phyloP scores from a whole-genome alignment of 2,329 filamentous ascomycete genomes.

The Alternaria conjuncta region DNA sequence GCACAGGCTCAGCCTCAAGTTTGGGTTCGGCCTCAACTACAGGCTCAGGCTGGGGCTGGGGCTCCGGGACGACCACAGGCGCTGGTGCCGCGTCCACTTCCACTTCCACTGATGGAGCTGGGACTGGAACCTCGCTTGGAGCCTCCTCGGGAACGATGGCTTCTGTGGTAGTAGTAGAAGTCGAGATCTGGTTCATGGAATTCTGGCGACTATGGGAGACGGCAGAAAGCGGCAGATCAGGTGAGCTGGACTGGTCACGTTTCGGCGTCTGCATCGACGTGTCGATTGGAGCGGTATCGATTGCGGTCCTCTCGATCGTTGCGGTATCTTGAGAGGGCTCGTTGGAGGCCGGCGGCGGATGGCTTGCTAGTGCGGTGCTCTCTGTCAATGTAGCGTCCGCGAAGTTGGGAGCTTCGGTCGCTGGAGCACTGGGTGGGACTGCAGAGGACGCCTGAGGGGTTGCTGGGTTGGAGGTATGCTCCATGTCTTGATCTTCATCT shows the following conservation, averaged over 20 bases:
- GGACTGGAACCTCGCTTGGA: conserved; percentile 4
- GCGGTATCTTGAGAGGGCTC: conserved; percentile 10
- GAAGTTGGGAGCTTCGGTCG: conserved; percentile 17
- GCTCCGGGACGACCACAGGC: not conserved
- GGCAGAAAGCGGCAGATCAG: conserved; percentile 50
- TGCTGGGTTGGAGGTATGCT: conserved; percentile 55
- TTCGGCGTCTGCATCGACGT: conserved; percentile 8
- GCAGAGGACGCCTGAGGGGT: conserved; percentile 33
- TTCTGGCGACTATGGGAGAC: conserved; percentile 48
- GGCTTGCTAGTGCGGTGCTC: conserved; percentile 2
- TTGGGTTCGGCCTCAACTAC: not conserved
- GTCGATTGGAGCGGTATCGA: conserved; percentile 8
- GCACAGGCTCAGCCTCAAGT: not conserved
- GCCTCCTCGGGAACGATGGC: conserved; percentile 4
- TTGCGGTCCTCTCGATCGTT: conserved; percentile 10
- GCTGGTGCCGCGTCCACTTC: conserved; percentile 6
- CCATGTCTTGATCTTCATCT: conserved; percentile 56
- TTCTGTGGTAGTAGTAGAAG: conserved; percentile 19
- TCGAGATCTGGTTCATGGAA: conserved; percentile 39
- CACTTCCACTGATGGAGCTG: conserved; percentile 4
- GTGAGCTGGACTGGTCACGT: conserved; percentile 50
- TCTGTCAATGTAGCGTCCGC: conserved; percentile 1
- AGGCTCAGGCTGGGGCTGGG: not conserved
- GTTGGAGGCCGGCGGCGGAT: conserved; percentile 4
- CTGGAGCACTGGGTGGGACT: conserved; percentile 12